Conservation (phyloP, 805 yeast genomes). For the Kodamaea lidongshanica region DNA sequence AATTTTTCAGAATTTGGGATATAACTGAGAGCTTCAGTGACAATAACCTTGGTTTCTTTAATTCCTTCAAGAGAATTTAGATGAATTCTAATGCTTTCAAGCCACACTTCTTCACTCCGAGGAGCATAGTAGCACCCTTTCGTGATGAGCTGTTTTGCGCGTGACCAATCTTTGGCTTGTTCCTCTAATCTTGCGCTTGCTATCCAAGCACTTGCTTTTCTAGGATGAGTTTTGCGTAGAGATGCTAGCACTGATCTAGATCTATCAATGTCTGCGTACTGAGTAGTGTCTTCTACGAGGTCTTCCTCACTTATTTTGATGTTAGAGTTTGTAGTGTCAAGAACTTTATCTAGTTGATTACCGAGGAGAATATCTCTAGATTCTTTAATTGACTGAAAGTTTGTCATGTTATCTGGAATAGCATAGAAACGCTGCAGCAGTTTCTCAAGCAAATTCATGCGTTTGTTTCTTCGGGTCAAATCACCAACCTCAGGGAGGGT, state of each 20-base stretch:
- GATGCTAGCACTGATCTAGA: conserved; percentile 59
- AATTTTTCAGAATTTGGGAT: conserved; percentile 52
- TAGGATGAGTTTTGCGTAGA: conserved; percentile 65
- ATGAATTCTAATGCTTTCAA: conserved; percentile 68
- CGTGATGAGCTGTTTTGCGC: conserved; percentile 57
- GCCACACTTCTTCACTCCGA: conserved; percentile 68
- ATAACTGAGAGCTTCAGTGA: conserved; percentile 57
- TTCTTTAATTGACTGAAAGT: conserved; percentile 51
- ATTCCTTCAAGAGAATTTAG: conserved; percentile 32
- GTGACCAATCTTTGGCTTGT: conserved; percentile 45
- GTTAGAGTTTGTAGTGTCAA: conserved; percentile 7
- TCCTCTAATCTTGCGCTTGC: conserved; percentile 78
- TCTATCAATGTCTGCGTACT: conserved; percentile 52
- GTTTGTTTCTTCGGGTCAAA: conserved; percentile 70
- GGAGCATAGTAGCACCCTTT: conserved; percentile 74
- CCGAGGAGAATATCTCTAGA: conserved; percentile 59
- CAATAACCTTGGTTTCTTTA: conserved; percentile 49
- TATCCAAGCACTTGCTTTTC: conserved; percentile 75
- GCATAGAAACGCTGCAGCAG: conserved; percentile 69
- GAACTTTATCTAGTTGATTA: conserved; percentile 42
- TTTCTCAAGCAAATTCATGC: conserved; percentile 58
- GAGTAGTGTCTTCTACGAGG: conserved; percentile 8
- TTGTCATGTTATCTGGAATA: conserved; percentile 59
- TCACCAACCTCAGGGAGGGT: conserved; percentile 84
- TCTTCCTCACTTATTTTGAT: conserved; percentile 26